Base-by-base conservation (phyloP, 163 green algal genomes). In the Chloromonas sp. region DNA sequence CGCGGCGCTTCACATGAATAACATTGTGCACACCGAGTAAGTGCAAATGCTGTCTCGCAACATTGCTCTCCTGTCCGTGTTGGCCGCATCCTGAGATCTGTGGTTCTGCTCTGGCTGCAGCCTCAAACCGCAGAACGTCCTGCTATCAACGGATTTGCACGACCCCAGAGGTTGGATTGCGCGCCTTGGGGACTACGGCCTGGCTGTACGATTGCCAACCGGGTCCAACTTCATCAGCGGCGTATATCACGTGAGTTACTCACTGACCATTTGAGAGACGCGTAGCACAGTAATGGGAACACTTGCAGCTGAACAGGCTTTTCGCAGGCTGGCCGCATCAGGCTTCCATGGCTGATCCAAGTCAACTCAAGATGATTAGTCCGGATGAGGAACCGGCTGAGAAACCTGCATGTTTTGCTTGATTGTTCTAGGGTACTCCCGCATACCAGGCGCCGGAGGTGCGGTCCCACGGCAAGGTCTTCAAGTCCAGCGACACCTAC, bases 1-100 rank as follows among this genome's bases (percentile, higher is more conserved):
- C 2, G 60, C 59, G 58, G 79, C 79, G 60, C 60, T 83, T 13
- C 79, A 83, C 60, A 57, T 15, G 60, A 3, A 59, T 2, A 57
- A n/a, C 13, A 74, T 83, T 60, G 60, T 83, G 1, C 79, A 83
- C 79, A 71, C 79, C 58, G 79, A 83, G 79, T 83, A 58, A 71
- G 79, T 83, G 60, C 14, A 58, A 13, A 2, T 80, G 74, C 15
- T 13, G 74, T 3, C 74, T 60, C 14, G n/a, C 14, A 60, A 57
- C 14, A 60, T 74, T 11, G 66, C 66, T 11, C 66, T 11, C 5
- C 71, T 36, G 13, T 58, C 13, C 71, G 5, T 14, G 71, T 14
- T 59, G 71, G 13, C 71, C 58, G 5, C 36, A 79, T 11, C 71
- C 71, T 14, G 13, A 79, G 13, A 79, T 36, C 36, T 36, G 36